These are phyloP conservation scores for Posidonia australis DNA, from an alignment of 106 monocot species.

Conservation along the genomic window DNA sequence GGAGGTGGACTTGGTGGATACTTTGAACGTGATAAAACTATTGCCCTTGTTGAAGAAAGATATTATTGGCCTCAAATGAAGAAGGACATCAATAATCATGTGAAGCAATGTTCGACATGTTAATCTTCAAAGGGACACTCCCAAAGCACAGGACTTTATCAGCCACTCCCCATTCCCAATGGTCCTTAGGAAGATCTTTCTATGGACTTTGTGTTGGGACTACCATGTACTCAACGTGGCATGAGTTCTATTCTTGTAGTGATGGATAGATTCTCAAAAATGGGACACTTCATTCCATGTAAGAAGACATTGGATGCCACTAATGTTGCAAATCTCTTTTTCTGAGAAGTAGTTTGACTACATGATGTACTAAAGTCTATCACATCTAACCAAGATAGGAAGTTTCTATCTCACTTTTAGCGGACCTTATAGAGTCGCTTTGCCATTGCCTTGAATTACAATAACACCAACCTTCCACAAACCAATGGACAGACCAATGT, in stretches of 20 bases:
- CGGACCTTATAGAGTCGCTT: neutral
- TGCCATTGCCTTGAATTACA: neutral
- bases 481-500: neutral
- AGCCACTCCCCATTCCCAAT: neutral
- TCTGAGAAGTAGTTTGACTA: neutral
- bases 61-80: neutral
- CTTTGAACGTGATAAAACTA: neutral
- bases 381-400: neutral
- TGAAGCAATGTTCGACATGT: neutral
- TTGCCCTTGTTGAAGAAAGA: neutral
- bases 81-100: neutral
- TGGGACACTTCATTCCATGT: neutral
- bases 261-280: neutral
- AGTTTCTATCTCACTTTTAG: neutral
- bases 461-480: neutral
- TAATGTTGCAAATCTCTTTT: neutral
- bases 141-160: neutral
- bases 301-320: neutral
- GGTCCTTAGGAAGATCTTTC: neutral
- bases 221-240: neutral
- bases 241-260: neutral
- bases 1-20: neutral
- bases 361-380: neutral
- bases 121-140: neutral
- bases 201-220: neutral